These are phyloP conservation scores for Colletotrichum navitas DNA, from an alignment of 2,329 filamentous ascomycete genomes.

Conservation along the genomic window DNA sequence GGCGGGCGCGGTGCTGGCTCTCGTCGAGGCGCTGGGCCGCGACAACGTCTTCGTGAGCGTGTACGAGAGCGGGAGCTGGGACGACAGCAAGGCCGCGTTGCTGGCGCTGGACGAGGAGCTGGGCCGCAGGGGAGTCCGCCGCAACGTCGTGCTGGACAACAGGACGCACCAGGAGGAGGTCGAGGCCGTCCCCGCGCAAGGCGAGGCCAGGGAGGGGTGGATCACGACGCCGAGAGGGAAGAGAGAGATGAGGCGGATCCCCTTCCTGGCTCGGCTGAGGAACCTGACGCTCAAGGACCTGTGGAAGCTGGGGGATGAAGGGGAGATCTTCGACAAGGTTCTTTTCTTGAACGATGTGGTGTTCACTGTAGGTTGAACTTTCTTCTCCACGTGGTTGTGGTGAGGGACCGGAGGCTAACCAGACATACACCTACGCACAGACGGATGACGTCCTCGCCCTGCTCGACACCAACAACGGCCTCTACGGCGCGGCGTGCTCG, in stretches of 20 bases:
- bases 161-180: conserved; percentile 71
- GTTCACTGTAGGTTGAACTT: conserved; percentile 61
- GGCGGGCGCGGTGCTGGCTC: conserved; percentile 69
- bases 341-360: conserved; percentile 75
- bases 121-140: conserved; percentile 63
- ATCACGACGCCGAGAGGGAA: conserved; percentile 67
- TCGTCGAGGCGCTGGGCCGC: conserved; percentile 68
- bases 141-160: conserved; percentile 69
- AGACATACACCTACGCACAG: conserved; percentile 47
- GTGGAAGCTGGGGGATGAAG: conserved; percentile 61
- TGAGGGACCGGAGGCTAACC: background rate
- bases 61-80: conserved; percentile 77
- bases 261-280: conserved; percentile 73
- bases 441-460: conserved; percentile 67
- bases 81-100: conserved; percentile 74
- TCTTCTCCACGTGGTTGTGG: conserved; percentile 3
- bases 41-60: conserved; percentile 77
- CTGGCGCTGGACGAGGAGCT: conserved; percentile 67
- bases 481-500: conserved; percentile 73
- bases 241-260: conserved; percentile 73
- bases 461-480: conserved; percentile 67
- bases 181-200: conserved; percentile 42
- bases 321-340: conserved; percentile 68
- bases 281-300: conserved; percentile 74
- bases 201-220: conserved; percentile 68